Evolutionary conservation across 257 asterid species (phyloP).

Genomic region (Fraxinus cuspidata): DNA sequence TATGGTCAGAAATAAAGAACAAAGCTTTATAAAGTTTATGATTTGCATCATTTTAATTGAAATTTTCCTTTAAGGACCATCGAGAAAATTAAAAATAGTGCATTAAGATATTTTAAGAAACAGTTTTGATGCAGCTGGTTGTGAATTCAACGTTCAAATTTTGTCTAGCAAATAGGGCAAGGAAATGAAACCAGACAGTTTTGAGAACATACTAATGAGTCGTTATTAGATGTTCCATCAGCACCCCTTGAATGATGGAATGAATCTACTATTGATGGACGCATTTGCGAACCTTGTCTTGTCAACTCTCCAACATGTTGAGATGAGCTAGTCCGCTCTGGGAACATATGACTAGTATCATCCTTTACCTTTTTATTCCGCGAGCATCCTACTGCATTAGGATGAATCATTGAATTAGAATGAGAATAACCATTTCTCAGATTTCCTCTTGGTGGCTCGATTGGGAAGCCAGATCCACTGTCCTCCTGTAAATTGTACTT

Average conservation of each 20-base stretch:
- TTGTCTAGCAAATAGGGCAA: not conserved
- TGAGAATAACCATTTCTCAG: conserved; percentile 33
- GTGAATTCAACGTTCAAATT: not conserved
- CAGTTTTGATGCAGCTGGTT: not conserved
- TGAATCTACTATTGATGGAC: conserved; percentile 30
- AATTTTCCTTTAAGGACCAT: not conserved
- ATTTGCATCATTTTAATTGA: not conserved
- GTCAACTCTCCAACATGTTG: conserved; percentile 32
- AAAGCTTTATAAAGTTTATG: not conserved
- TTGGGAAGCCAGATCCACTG: conserved; percentile 45
- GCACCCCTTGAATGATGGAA: conserved; percentile 31
- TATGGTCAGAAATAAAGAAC: not conserved
- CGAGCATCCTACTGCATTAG: conserved; percentile 34
- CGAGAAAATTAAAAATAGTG: not conserved
- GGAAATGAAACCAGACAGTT: conserved; percentile 7
- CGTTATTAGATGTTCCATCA: conserved; percentile 31
- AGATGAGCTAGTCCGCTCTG: conserved; percentile 28
- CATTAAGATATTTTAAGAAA: not conserved
- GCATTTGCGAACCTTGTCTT: conserved; percentile 41
- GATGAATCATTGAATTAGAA: conserved; percentile 55
- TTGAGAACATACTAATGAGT: conserved; percentile 36
- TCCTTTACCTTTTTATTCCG: conserved; percentile 31
- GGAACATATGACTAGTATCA: conserved; percentile 29
- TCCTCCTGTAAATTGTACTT: conserved; percentile 39
- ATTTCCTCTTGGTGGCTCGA: conserved; percentile 46